Conservation (phyloP, 2,329 filamentous ascomycete genomes). For the Cordyceps cicadae region DNA sequence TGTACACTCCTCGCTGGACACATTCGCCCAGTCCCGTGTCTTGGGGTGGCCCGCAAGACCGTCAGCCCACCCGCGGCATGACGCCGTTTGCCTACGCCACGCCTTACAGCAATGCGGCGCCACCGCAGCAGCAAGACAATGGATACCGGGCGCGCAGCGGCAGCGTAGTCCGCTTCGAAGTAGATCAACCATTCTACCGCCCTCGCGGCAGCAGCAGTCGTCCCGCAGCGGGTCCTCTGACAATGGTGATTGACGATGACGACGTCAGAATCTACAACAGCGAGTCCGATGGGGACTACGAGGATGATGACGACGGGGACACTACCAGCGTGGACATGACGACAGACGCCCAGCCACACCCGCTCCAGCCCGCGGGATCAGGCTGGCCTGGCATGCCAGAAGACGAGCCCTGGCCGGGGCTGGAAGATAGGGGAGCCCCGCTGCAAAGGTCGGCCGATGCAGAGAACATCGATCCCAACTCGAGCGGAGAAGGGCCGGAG, state of each 20-base stretch:
- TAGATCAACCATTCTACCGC: constrained; percentile 26
- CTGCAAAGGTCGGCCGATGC: constrained; percentile 30
- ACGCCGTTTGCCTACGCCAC: constrained; percentile 68
- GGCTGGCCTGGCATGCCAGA: constrained; percentile 30
- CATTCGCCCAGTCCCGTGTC: constrained; percentile 37
- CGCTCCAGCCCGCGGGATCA: constrained; percentile 21
- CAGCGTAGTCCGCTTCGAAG: constrained; percentile 21
- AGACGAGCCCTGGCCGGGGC: constrained; percentile 49
- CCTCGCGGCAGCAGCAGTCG: constrained; percentile 27
- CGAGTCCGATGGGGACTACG: constrained; percentile 26
- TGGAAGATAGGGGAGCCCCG: constrained; percentile 33
- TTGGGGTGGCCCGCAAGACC: constrained; percentile 24
- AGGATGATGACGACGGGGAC: constrained; percentile 19
- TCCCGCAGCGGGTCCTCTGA: constrained; percentile 12
- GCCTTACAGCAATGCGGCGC: constrained; percentile 57
- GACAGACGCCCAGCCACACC: constrained; percentile 18
- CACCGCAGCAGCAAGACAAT: constrained; percentile 25
- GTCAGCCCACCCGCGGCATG: constrained; percentile 30
- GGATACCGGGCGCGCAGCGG: constrained; percentile 23
- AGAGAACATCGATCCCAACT: constrained; percentile 42
- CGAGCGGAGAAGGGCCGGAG: constrained; percentile 23
- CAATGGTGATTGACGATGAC: constrained; percentile 12
- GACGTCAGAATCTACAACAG: constrained; percentile 30
- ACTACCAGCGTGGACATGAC: constrained; percentile 20
- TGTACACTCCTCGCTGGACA: constrained; percentile 50